Conservation (phyloP, 768 basidiomycete genomes). For the Infundibulicybe gibba region DNA sequence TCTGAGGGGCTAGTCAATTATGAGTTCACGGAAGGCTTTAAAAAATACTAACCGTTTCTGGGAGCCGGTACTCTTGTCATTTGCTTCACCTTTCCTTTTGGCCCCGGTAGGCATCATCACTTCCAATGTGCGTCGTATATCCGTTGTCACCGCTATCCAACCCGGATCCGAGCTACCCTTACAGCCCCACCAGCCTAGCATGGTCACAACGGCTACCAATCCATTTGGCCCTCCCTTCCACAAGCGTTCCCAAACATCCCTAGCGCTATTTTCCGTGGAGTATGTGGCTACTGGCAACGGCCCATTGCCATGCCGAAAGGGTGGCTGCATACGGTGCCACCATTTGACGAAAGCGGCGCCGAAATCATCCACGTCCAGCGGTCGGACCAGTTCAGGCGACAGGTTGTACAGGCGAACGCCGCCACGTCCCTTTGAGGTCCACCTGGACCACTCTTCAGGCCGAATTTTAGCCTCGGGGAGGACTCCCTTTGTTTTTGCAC, state of each 20-base stretch:
- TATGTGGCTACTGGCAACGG: background rate
- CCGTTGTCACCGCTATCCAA: background rate
- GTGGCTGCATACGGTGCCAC: conserved; percentile 12
- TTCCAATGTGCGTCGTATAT: background rate
- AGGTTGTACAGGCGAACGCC: conserved; percentile 3
- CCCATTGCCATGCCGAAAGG: background rate
- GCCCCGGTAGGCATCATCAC: background rate
- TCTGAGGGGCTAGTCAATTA: no score
- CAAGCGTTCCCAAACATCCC: background rate
- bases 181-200: background rate
- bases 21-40: no score
- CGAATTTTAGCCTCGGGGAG: background rate
- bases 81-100: background rate
- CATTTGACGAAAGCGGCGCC: conserved; percentile 9
- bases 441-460: conserved; percentile 12
- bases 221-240: background rate
- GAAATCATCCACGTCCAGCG: background rate
- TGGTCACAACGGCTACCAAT: background rate
- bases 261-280: no score
- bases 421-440: conserved; percentile 5
- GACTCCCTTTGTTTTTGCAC: background rate
- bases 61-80: no score
- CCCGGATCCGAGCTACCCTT: background rate
- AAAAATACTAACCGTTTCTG: no score
- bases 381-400: background rate